Base-by-base conservation (phyloP, 2,329 filamentous ascomycete genomes). In the Cladosporium halotolerans region DNA sequence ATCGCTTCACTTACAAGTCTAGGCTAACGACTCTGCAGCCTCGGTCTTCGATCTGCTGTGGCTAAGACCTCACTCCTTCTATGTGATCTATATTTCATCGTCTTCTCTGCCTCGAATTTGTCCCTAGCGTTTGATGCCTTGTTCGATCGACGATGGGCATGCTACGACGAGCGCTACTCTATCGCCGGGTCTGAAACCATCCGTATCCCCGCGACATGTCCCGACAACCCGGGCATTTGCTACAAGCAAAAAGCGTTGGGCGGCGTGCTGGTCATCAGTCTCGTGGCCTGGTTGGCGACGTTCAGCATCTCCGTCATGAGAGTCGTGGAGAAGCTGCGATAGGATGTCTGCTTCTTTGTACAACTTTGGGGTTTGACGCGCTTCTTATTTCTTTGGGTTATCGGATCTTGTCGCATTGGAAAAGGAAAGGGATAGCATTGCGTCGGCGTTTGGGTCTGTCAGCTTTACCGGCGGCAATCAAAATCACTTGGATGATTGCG, bases 21-120 rank as follows among this genome's bases (percentile, higher is more conserved):
- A 19, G 42, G 32, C 60, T 63, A 36, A 58, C 47, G 33, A 38
- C 23, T 16, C 41, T 14, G 6, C 55, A 69, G 67, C 9, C 76
- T 99, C 16, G 93, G 93, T 1, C 75, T 99, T 56, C 86, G 95
- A 41, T 85, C 84, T 6, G 84, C 89, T 9, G 84, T 84, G 53
- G 86, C 89, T 45, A 99, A 99, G 69, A 87, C 95, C 59, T 83
- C 88, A 11, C 81, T 99, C 46, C 88, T 97, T 56, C 82, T 99
- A 52, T 80, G 96, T 54, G 93, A 99, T 71, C 78, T 99, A 3
- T 85, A 96, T 64, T 99, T 99, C 68, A 96, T 99, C 65, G 91
- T 97, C 40, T 96, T 99, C 74, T 92, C 96, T 70, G 90, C 91
- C 3, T 90, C 91, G 48, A 97, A 96, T 72, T 80, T 95, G 23